Percentiles rank a stretch among this genome's conserved stretches.
phyloP scores from a whole-genome alignment of 371 early-diverging fungal genomes.

The Phascolomyces articulosus region DNA sequence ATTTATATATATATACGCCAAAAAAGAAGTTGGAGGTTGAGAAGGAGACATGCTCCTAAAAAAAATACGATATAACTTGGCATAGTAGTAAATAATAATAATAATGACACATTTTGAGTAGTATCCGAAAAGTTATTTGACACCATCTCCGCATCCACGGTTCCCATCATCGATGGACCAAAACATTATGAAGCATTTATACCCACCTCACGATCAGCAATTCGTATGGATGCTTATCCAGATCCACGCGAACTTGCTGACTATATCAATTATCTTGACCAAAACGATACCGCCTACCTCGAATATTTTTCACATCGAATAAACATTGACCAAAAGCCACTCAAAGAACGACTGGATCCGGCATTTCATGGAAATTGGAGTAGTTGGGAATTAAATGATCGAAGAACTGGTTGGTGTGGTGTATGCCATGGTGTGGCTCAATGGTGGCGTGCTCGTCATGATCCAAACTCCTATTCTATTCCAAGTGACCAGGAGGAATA shows the following conservation, averaged over 20 bases:
- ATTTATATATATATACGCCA: not conserved
- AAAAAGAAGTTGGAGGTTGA: too few relatives aligned
- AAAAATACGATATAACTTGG: not conserved
- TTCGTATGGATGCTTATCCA: constrained; percentile 45
- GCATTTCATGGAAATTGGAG: constrained; percentile 36
- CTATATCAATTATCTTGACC: constrained; percentile 36
- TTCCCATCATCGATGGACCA: constrained; percentile 39
- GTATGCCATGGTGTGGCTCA: constrained; percentile 38
- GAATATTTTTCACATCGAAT: constrained; percentile 31
- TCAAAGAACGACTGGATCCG: constrained; percentile 29
- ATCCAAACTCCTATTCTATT: not conserved
- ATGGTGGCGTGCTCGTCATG: constrained; percentile 31
- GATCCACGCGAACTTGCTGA: constrained; percentile 44
- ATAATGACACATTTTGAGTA: constrained; percentile 4
- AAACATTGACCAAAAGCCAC: constrained; percentile 19
- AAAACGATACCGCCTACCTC: constrained; percentile 39
- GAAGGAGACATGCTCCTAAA: too few relatives aligned
- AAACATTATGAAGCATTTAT: constrained; percentile 33
- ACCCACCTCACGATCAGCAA: constrained; percentile 31
- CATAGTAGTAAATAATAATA: not conserved
- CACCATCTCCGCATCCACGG: constrained; percentile 24
- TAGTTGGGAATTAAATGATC: constrained; percentile 14
- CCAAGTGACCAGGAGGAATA: constrained; percentile 9
- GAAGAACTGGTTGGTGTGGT: constrained; percentile 33
- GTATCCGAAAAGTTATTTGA: constrained; percentile 46